These are phyloP conservation scores for Erythrobasidium hasegawianum DNA, from an alignment of 1,284 basidiomycete genomes.

Conservation along the genomic window DNA sequence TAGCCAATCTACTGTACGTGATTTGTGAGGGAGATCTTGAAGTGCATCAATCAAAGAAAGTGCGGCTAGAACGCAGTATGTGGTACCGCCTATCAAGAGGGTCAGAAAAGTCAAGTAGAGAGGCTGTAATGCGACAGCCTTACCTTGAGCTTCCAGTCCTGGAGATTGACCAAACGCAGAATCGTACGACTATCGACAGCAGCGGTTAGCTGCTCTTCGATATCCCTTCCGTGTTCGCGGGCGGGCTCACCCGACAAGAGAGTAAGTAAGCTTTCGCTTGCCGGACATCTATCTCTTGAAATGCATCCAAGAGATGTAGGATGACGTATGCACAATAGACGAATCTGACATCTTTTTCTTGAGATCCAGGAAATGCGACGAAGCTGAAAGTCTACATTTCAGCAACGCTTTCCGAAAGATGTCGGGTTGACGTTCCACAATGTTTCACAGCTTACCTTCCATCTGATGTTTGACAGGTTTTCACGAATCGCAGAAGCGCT, in stretches of 20 bases:
- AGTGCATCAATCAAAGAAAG: conserved; percentile 57
- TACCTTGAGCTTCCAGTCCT: conserved; percentile 77
- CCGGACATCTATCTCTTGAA: conserved; percentile 60
- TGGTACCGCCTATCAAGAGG: conserved; percentile 70
- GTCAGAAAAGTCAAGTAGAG: not conserved
- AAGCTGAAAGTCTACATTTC: conserved; percentile 57
- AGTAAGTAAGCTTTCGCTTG: conserved; percentile 62
- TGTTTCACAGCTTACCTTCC: conserved; percentile 61
- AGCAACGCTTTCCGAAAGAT: not conserved
- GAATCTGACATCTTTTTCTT: conserved; percentile 73
- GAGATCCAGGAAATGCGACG: conserved; percentile 62
- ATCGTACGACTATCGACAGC: conserved; percentile 76
- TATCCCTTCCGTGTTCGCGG: too few species aligned
- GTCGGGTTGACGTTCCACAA: too few species aligned
- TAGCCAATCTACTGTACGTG: conserved; percentile 69
- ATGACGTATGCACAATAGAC: conserved; percentile 85
- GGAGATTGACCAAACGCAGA: conserved; percentile 84
- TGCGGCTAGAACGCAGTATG: conserved; percentile 82
- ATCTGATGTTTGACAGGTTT: conserved; percentile 67
- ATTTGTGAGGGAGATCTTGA: conserved; percentile 54
- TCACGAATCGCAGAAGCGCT: conserved; percentile 63
- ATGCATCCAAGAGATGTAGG: conserved; percentile 71
- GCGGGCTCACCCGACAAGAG: conserved; percentile 61
- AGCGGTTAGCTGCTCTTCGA: too few species aligned
- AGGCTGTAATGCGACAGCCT: not conserved